Base-by-base conservation (phyloP, 305 asterid genomes). In the Galium porrigens region DNA sequence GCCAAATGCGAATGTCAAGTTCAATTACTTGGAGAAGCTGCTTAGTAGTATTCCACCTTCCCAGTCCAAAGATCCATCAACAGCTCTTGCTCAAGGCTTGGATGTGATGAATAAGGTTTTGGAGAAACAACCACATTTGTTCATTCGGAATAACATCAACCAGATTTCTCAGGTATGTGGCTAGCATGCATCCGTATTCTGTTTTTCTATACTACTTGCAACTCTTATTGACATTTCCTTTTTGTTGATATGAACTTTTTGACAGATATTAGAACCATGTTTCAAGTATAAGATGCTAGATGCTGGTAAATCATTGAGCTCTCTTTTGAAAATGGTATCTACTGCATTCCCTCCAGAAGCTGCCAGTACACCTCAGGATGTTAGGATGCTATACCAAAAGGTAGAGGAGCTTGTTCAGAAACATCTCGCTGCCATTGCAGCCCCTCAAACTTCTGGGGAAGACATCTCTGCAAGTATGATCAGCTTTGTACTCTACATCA, bases 71-170 rank as follows among this genome's bases (percentile, higher is more conserved):
- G 99, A 94, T 78, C 99, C 99, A 17, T 86, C 97, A 65, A 87
- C 94, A 68, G 99, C 99, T 64, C 84, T 94, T 67, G 92, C 95
- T 59, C 99, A 94, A 80, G 99, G 99, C 53, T 80, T 94, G 25
- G 99, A 90, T 85, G 99, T 94, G 81, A 89, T 94, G 99, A 94
- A 90, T 82, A 90, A 85, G 81, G 99, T 94, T 74, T 78, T 94
- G 73, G 99, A 90, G 77, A 90, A 94, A 80, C 99, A 94, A 72
- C 94, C 97, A 27, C 96, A 87, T 84, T 67, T 94, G 83, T 94
- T 94, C 70, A 92, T 94, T 77, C 85, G 99, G 67, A 94, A 94
- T 79, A 94, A 94, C 70, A 86, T 90, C 76, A 82, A 69, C 82
- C 97, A 94, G 80, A 87, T 94, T 66, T 85, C 97, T 65, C 97